Evolutionary conservation across 1,139 yeast genomes (phyloP), one percentile per base, ranked within the genome.

Genomic region (Eremothecium coryli): DNA sequence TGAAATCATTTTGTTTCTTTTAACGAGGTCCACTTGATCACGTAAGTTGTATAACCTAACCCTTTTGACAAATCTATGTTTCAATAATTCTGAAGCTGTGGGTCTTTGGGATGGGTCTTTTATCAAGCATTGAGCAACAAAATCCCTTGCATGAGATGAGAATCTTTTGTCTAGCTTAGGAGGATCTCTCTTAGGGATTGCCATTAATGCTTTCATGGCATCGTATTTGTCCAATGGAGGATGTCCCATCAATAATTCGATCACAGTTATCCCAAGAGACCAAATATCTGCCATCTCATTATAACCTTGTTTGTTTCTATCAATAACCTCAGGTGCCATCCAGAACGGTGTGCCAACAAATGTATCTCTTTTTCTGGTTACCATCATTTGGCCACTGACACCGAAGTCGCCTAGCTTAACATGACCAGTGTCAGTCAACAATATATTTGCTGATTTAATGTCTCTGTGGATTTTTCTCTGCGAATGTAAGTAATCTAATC

Each of bases 261-360:
- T 77, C 1, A 81, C 71, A 1, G 94, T 84, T 32, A 84, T 82
- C 0, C 94, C 95, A 3, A 82, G 64, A 1, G 93, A 82, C 95
- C 95, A 84, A 35, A 84, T 79, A 52, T 84, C 95, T 3, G 85
- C 93, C 50, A 78, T 82, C 45, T 77, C 81, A 52, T 81, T 69
- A 50, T 84, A 81, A 1, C 88, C 88, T 12, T 58, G 57, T 11
- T 61, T 52, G 23, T 48, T 46, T 37, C 48, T 45, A 4, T 42
- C 33, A 17, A 84, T 78, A 20, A 82, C 80, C 51, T 84, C 95
- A 0, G 94, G 95, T 0, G 94, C 94, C 94, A 84, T 84, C 94
- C 94, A 84, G 56, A 74, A 82, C 13, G 94, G 94, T 0, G 94
- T 82, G 0, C 95, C 95, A 23, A 82, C 94, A 64, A 82, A 78